Percentiles rank a stretch among this genome's conserved stretches.
phyloP scores from a whole-genome alignment of 2,329 filamentous ascomycete genomes.

The Gaeumannomyces sp. region DNA sequence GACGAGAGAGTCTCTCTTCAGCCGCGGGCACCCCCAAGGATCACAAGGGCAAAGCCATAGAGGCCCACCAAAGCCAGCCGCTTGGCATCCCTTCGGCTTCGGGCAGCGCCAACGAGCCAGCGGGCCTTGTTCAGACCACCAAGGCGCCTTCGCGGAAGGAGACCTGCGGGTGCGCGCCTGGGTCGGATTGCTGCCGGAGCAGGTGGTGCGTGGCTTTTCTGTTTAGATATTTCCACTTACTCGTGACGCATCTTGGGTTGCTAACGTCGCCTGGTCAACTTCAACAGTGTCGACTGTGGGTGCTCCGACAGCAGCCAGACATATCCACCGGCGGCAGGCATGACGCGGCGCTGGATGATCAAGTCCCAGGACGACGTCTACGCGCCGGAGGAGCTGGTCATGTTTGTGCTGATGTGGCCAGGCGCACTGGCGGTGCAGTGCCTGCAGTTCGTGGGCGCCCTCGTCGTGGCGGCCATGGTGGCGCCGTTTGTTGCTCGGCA shows the following conservation, averaged over 20 bases:
- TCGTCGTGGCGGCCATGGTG: neutral
- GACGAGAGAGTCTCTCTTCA: neutral
- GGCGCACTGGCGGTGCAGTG: neutral
- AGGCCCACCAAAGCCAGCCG: too few species aligned
- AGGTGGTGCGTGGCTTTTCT: neutral
- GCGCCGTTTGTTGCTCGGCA: neutral
- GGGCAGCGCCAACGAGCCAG: neutral
- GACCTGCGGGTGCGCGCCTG: neutral
- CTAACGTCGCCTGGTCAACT: neutral
- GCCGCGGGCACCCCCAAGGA: neutral
- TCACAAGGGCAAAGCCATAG: neutral
- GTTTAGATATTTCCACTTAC: neutral
- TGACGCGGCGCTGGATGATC: constrained; percentile 1
- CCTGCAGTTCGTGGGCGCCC: neutral
- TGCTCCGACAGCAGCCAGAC: neutral
- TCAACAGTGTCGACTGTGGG: neutral
- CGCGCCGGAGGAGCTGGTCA: neutral
- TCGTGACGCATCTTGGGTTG: neutral
- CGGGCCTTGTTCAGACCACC: neutral
- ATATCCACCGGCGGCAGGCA: neutral
- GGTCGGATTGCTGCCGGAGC: neutral
- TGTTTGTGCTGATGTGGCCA: neutral
- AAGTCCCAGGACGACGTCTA: constrained; percentile 3
- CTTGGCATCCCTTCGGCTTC: neutral
- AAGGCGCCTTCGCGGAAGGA: neutral